Base-by-base conservation (phyloP, 2,329 filamentous ascomycete species). In the Trichoderma sp. region DNA sequence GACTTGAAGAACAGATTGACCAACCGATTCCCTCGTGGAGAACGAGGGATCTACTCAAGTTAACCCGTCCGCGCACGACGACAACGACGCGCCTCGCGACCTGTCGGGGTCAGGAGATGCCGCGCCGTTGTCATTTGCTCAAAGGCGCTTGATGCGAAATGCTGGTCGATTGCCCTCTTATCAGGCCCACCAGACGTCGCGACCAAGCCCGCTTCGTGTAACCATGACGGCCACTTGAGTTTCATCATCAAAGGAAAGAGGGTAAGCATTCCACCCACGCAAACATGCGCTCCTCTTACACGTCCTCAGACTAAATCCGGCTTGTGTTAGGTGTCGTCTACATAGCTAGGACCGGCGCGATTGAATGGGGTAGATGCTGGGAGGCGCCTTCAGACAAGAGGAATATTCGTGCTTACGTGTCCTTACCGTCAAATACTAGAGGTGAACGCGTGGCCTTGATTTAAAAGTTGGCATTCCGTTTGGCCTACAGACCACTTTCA, bases 1-100 rank as follows among this genome's bases (percentile, higher is more conserved):
- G 37, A 72, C 27, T 32, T 35, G 17, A 32, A 19, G 39, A 68
- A 35, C 74, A 91, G 89, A 96, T 95, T 94, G 92, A 94, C 91
- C 90, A 87, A 88, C 89, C 88, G 88, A 92, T 85, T 86, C 87
- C 92, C 92, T 94, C 92, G 92, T 90, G 82, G 80, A 83, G 80
- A 86, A 89, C 92, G 94, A 97, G 94, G 93, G 90, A 88, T 74
- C 84, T 85, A 84, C 86, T 90, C 90, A 87, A 87, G 86, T 81
- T 82, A 78, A 80, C 78, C 75, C 79, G 79, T 80, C 79, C 74
- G 80, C 77, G 78, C 77, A 77, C 75, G 78, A 77, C 76, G 78
- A 76, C 76, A 78, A 77, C 78, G 78, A 78, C 79, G 76, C 76
- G 75, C 76, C 75, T 75, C 74, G 72, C 70, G 76, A 76, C 74